A percentile compares a stretch with the other conserved stretches of the same genome.
Conservation (phyloP, 352 stramenopile species). For the Globisporangium perplexum region DNA sequence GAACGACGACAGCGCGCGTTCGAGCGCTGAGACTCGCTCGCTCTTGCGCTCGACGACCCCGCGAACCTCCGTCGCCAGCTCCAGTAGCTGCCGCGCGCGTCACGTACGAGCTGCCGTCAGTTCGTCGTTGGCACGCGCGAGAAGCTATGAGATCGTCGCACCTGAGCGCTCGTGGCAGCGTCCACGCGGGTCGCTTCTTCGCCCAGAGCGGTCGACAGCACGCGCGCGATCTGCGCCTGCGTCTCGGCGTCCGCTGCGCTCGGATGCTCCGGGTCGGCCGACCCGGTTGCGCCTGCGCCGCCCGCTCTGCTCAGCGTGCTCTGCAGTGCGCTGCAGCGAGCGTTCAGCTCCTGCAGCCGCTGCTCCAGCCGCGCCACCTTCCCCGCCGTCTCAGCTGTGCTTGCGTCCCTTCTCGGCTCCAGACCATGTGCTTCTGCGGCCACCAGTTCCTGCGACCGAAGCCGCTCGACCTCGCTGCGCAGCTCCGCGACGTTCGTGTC, state of each 20-base stretch:
- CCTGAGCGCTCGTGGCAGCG: too few species aligned
- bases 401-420: too few species aligned
- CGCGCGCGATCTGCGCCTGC: too few species aligned
- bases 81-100: slow-evolving; percentile 4
- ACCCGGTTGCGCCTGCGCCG: background rate
- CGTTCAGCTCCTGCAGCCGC: slow-evolving; percentile 8
- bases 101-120: background rate
- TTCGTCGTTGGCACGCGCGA: too few species aligned
- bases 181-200: too few species aligned
- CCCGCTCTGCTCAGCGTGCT: background rate
- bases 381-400: background rate
- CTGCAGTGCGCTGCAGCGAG: slow-evolving; percentile 10
- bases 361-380: slow-evolving; percentile 15
- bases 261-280: too few species aligned
- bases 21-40: slow-evolving; percentile 9
- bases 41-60: slow-evolving; percentile 3
- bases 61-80: slow-evolving; percentile 13
- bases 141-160: too few species aligned
- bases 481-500: slow-evolving; percentile 6
- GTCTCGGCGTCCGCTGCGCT: too few species aligned
- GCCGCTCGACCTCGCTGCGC: slow-evolving; percentile 5
- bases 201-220: too few species aligned
- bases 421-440: background rate
- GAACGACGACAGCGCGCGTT: slow-evolving; percentile 20
- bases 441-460: background rate